Conservation (phyloP, 1,139 yeast species). For the Debaryomyces udenii region DNA sequence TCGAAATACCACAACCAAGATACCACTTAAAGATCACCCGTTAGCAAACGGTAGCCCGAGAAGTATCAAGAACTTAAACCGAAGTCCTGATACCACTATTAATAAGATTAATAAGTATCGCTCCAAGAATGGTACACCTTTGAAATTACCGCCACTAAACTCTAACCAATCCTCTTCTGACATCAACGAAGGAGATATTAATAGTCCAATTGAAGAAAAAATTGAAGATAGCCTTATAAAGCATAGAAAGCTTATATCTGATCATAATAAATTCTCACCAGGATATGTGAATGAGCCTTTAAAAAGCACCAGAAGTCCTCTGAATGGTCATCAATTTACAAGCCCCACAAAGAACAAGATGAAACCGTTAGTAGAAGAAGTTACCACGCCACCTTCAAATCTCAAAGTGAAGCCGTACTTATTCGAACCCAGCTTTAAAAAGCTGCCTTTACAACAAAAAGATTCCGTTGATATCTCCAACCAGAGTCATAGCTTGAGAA, state of each 20-base stretch:
- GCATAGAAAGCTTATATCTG: constrained; percentile 23
- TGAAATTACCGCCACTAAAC: constrained; percentile 15
- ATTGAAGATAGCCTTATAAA: constrained; percentile 22
- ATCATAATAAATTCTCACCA: constrained; percentile 27
- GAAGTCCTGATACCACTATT: constrained; percentile 12
- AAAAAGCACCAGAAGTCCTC: background rate
- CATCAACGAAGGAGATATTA: background rate
- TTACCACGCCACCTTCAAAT: constrained; percentile 18
- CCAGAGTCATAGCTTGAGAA: background rate
- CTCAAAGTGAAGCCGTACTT: constrained; percentile 16
- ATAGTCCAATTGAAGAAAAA: constrained; percentile 5
- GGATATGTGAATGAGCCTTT: constrained; percentile 7
- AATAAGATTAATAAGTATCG: constrained; percentile 13
- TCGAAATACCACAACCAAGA: constrained; percentile 20
- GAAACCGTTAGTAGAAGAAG: background rate
- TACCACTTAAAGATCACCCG: constrained; percentile 23
- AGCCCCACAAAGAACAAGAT: constrained; percentile 4
- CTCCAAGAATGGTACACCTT: constrained; percentile 23
- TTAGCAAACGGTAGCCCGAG: background rate
- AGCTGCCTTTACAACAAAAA: constrained; percentile 8
- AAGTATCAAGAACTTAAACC: constrained; percentile 1
- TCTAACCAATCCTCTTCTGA: constrained; percentile 11
- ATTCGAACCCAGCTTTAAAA: constrained; percentile 6
- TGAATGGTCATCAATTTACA: background rate
- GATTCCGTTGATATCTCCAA: background rate